These are phyloP conservation scores for Austroboletus eburneus DNA, from an alignment of 768 basidiomycete genomes.

Conservation along the genomic window DNA sequence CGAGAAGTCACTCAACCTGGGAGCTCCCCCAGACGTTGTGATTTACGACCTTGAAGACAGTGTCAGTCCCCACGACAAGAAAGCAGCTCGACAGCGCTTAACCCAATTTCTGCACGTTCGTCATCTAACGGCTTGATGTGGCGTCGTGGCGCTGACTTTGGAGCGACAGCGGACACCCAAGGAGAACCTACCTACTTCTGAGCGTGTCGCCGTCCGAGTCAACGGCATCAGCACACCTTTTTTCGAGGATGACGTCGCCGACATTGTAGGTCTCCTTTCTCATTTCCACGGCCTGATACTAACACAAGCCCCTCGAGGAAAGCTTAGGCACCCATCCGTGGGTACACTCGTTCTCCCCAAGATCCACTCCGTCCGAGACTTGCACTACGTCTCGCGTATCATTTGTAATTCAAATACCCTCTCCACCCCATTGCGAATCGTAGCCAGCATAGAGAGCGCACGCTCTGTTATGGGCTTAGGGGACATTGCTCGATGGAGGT, in stretches of 20 bases:
- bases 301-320: conserved; percentile 5
- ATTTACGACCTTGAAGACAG: conserved; percentile 92
- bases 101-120: conserved; percentile 53
- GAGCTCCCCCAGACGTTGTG: conserved; percentile 60
- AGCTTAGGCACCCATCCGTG: conserved; percentile 48
- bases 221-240: conserved; percentile 65
- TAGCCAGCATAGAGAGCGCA: conserved; percentile 88
- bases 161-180: conserved; percentile 23
- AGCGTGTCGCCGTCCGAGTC: conserved; percentile 64
- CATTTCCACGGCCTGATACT: not conserved
- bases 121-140: conserved; percentile 5
- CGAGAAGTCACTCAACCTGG: conserved; percentile 57
- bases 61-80: conserved; percentile 62
- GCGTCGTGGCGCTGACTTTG: conserved; percentile 9
- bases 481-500: conserved; percentile 68
- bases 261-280: conserved; percentile 43
- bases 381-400: conserved; percentile 54
- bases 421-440: conserved; percentile 49
- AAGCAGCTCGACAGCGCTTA: conserved; percentile 52
- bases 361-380: conserved; percentile 63
- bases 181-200: conserved; percentile 38
- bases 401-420: conserved; percentile 16
- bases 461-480: conserved; percentile 61
- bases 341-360: conserved; percentile 81
- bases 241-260: conserved; percentile 59